These are phyloP conservation scores for Schizochytrium sp. DNA, from an alignment of 108 stramenopile genomes.

Conservation along the genomic window DNA sequence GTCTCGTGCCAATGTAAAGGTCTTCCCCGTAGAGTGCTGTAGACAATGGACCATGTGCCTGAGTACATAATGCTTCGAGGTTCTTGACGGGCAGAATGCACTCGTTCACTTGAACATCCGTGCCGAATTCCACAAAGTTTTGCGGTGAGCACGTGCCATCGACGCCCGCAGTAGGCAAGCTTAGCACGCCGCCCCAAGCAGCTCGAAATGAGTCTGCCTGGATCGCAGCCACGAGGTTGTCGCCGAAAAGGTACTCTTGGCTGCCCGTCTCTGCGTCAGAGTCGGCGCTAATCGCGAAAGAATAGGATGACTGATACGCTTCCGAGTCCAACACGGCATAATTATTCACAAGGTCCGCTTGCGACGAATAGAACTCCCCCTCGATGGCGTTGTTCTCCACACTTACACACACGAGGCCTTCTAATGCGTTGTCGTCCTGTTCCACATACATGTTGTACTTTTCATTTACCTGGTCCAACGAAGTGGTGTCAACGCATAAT, in stretches of 20 bases:
- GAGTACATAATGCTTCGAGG: not conserved
- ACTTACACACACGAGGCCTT: not conserved
- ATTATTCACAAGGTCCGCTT: not conserved
- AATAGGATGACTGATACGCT: not conserved
- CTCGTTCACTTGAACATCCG: not conserved
- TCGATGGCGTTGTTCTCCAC: not conserved
- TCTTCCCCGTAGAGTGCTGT: not conserved
- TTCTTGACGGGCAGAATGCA: not conserved
- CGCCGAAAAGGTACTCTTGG: not conserved
- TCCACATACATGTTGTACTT: not conserved
- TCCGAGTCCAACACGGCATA: not conserved
- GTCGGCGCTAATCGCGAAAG: not conserved
- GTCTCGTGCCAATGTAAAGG: not conserved
- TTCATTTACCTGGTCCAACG: not conserved
- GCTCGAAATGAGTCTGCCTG: not conserved
- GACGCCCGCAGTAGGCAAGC: not conserved
- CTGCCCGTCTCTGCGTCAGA: not conserved
- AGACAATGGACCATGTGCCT: not conserved
- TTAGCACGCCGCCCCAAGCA: not conserved
- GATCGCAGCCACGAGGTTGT: not conserved
- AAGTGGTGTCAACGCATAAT: not conserved
- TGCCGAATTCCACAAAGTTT: not conserved
- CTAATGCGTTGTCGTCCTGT: not conserved
- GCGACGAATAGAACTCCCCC: not conserved
- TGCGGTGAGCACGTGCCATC: not conserved